Evolutionary conservation across 768 basidiomycete genomes (phyloP), one percentile per base, ranked within the genome.

Genomic region (Lactarius tabidus): DNA sequence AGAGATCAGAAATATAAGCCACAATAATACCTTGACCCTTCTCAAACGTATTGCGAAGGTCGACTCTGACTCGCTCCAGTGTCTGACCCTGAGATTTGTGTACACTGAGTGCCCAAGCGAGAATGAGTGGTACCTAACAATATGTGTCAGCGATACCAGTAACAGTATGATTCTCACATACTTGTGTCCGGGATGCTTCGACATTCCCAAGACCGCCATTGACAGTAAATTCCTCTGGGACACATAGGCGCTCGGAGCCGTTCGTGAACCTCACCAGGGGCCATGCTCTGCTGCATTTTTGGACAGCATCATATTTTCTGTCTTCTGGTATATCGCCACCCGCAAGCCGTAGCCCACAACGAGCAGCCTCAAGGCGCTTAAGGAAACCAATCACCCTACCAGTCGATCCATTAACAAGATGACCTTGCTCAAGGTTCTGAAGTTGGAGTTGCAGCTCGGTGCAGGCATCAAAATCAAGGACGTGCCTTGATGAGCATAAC

Each of bases 11-110:
- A n/a, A 39, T 23, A 38, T 35, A n/a, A 57, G 23, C 38, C n/a
- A 36, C 56, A 41, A 33, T 58, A 72, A 59, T 57, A 86, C 89
- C 88, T 85, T 91, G 86, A 5, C 89, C 89, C 63, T 84, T 87
- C 73, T 90, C 94, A 76, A 96, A 96, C 1, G 85, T 88, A 48
- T 82, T 80, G 65, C 77, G 73, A 31, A 95, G 81, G 71, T 95
- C 86, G 5, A 95, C 89, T 65, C 87, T 89, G 62, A 95, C 91
- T 57, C 91, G 80, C 58, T 91, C 85, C 52, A 96, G 77, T 0
- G 94, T 95, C 74, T 95, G 93, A 0, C 94, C 94, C 73, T 96
- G 94, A 4, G 88, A 89, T 72, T 95, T 95, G 76, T 95, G 92
- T 38, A 95, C 86, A 55, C 87, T 89, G 72, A 95, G 79, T 0